phyloP scores from a whole-genome alignment of 345 rosid genomes.

The Bruguiera sexangula region DNA sequence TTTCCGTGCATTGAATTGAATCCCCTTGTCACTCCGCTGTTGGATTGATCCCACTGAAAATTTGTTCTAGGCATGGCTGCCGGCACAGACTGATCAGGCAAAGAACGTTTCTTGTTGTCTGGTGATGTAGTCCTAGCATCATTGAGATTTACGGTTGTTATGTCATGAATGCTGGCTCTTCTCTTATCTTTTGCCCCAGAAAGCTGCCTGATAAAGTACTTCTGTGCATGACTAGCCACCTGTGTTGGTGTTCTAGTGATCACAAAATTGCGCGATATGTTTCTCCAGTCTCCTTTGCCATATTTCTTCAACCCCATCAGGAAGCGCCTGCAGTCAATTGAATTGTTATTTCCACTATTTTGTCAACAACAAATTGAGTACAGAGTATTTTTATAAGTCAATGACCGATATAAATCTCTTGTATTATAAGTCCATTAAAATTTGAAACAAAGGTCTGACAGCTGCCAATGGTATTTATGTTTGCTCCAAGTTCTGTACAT shows the following conservation, averaged over 20 bases:
- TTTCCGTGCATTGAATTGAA: constrained; percentile 38
- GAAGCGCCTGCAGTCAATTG: constrained; percentile 20
- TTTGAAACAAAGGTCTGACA: neutral
- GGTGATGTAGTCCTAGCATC: constrained; percentile 54
- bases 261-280: constrained; percentile 30
- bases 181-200: constrained; percentile 33
- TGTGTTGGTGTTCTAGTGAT: constrained; percentile 32
- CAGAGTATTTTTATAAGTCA: neutral
- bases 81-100: constrained; percentile 40
- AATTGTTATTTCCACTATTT: neutral
- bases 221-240: constrained; percentile 37
- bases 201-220: constrained; percentile 34
- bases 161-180: constrained; percentile 34
- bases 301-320: constrained; percentile 35
- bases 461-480: neutral
- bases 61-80: constrained; percentile 36
- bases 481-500: neutral
- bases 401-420: neutral
- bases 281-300: constrained; percentile 38
- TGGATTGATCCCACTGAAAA: constrained; percentile 52
- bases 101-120: constrained; percentile 31
- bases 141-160: constrained; percentile 29
- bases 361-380: neutral
- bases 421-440: neutral
- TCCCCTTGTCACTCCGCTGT: constrained; percentile 32